These are phyloP conservation scores for Penicillium sp. DNA, from an alignment of 2,329 filamentous ascomycete genomes.

Conservation along the genomic window DNA sequence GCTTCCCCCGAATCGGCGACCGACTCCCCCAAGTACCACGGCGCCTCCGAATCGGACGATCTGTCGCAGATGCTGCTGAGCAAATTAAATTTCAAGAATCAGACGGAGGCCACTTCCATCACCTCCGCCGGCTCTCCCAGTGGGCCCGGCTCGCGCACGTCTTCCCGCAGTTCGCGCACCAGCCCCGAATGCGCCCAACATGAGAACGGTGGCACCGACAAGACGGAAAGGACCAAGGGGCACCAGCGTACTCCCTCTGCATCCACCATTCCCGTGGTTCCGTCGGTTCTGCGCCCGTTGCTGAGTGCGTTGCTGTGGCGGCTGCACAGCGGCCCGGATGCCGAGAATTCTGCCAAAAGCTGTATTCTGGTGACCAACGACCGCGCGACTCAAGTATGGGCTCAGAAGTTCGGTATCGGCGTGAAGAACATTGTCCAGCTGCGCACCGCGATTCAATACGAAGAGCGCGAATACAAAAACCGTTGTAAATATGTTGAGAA, in stretches of 20 bases:
- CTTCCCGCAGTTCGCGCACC: slow-evolving; percentile 46
- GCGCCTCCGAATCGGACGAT: slow-evolving; percentile 32
- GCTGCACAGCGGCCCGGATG: slow-evolving; percentile 37
- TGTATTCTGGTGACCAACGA: slow-evolving; percentile 48
- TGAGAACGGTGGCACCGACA: slow-evolving; percentile 22
- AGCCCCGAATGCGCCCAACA: slow-evolving; percentile 43
- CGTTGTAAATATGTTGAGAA: slow-evolving; percentile 48
- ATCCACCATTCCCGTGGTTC: slow-evolving; percentile 39
- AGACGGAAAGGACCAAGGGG: slow-evolving; percentile 23
- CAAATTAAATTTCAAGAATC: slow-evolving; percentile 49
- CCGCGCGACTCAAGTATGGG: slow-evolving; percentile 43
- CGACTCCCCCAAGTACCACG: slow-evolving; percentile 23
- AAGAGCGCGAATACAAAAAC: slow-evolving; percentile 47
- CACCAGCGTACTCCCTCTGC: slow-evolving; percentile 35
- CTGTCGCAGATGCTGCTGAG: slow-evolving; percentile 49
- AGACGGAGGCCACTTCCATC: slow-evolving; percentile 39
- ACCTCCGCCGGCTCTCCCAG: slow-evolving; percentile 44
- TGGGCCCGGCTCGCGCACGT: slow-evolving; percentile 43
- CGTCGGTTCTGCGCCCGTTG: slow-evolving; percentile 41
- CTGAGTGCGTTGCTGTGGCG: slow-evolving; percentile 48
- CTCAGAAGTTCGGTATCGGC: slow-evolving; percentile 48
- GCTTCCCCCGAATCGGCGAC: slow-evolving; percentile 17
- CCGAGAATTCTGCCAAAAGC: slow-evolving; percentile 34
- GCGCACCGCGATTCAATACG: slow-evolving; percentile 48
- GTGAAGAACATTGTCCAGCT: slow-evolving; percentile 50